These are phyloP conservation scores for Petunia axillaris DNA, from an alignment of 257 asterid species.

Conservation along the genomic window DNA sequence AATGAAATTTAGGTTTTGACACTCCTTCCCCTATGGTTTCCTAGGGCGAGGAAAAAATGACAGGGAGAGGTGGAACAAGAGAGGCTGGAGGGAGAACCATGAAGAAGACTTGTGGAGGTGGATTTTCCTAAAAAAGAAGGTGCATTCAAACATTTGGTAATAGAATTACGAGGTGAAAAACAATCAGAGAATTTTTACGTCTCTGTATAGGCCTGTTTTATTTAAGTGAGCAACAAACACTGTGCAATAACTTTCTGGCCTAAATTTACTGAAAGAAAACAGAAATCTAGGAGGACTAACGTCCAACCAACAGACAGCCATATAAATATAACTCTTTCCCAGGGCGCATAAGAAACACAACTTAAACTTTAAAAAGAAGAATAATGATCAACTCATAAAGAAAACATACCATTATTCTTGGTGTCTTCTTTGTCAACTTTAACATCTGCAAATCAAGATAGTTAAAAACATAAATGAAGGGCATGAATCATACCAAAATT, in stretches of 20 bases:
- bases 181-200: not conserved
- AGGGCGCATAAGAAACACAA: not conserved
- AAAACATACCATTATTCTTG: slow-evolving; percentile 52
- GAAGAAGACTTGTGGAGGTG: not conserved
- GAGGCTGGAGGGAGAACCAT: not conserved
- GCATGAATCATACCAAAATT: not conserved
- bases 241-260: not conserved
- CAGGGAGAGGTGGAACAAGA: not conserved
- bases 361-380: not conserved
- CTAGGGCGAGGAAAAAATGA: not conserved
- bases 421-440: slow-evolving; percentile 72
- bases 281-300: not conserved
- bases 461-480: slow-evolving; percentile 16
- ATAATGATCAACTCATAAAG: slow-evolving; percentile 20
- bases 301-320: not conserved
- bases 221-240: not conserved
- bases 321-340: no score
- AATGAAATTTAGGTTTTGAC: not conserved
- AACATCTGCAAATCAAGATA: slow-evolving; percentile 47
- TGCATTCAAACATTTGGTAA: not conserved
- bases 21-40: not conserved
- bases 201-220: not conserved
- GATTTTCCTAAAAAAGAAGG: not conserved
- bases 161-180: not conserved
- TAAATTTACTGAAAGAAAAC: slow-evolving; percentile 16